A percentile compares a stretch with the other conserved stretches of the same genome.
These are phyloP conservation scores for Artemisia annua DNA, from an alignment of 129 eudicot genomes.

Conservation along the genomic window DNA sequence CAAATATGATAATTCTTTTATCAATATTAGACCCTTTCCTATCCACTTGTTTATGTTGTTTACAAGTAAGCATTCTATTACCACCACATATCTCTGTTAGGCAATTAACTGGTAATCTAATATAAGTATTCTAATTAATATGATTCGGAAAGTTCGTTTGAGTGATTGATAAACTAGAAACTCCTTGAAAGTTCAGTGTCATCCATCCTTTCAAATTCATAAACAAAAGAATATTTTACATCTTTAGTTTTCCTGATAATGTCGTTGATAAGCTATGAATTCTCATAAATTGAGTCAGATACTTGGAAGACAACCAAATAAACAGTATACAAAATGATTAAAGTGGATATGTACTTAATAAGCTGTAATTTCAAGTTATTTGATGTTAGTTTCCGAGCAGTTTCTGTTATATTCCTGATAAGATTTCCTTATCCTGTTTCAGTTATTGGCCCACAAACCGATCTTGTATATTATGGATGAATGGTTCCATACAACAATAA, in stretches of 20 bases:
- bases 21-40: neutral
- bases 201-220: too few species aligned
- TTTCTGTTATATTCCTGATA: neutral
- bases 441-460: constrained; percentile 16
- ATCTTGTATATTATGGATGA: constrained; percentile 4
- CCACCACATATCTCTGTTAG: constrained; percentile 2
- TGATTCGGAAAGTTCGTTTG: neutral
- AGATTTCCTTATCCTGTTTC: constrained; percentile 1
- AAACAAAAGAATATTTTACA: constrained; percentile 11
- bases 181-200: constrained; percentile 4
- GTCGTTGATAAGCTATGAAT: neutral
- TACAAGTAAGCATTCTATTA: constrained; percentile 8
- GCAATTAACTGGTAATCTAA: constrained; percentile 10
- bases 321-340: neutral
- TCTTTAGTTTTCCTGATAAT: too few species aligned
- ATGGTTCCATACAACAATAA: constrained; percentile 6
- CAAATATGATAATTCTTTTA: neutral
- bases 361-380: neutral
- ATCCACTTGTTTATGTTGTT: too few species aligned
- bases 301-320: constrained; percentile 2
- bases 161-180: constrained; percentile 8
- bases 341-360: neutral
- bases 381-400: neutral
- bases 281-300: constrained; percentile 1
- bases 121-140: constrained; percentile 13